Evolutionary conservation across 371 early-diverging fungal genomes (phyloP), one percentile per base, ranked within the genome.

Genomic region (Syncephalastrum sp.): DNA sequence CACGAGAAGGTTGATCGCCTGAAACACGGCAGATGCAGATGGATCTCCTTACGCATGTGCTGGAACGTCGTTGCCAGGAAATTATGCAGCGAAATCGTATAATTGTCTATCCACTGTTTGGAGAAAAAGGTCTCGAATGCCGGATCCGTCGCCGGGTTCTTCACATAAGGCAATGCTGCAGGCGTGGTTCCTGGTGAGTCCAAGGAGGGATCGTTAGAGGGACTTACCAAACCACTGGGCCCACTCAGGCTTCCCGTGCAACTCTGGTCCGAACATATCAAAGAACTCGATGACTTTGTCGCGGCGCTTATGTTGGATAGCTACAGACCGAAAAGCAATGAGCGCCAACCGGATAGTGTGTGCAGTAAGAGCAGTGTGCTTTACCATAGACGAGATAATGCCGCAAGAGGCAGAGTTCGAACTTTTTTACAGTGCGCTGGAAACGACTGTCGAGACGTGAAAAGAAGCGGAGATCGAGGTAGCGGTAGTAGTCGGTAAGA

Each of bases 31-130:
- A 21, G 27, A 29, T 41, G 23, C 23, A 47, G 8, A 47, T 42
- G 12, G 43, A 10, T 50, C n/a, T 14, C 42, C 81, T 68, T 80
- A 81, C 87, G 85, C 84, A 87, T 85, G 54, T 84, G 77, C 56
- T 82, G 84, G 61, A 87, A 84, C 13, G 83, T 84, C 3, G 84
- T 82, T 49, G 82, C 82, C n/a, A 87, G 54, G 60, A 87, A 85
- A 68, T 87, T 87, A 57, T 83, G 75, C 16, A 87, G 61, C 1
- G 87, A 87, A 12, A 81, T 71, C 8, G 78, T 83, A 38, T 85
- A 87, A 17, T 79, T 83, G 47, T 85, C 87, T 5, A 82, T 69
- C 87, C 87, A 87, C 47, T 83, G 79, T 57, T 82, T 83, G 5
- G 87, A 74, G 59, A 87, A 87, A 56, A 78, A 87, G 0, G 79